These are phyloP conservation scores for Amylostereum areolatum DNA, from an alignment of 1,284 basidiomycete species.

Conservation along the genomic window DNA sequence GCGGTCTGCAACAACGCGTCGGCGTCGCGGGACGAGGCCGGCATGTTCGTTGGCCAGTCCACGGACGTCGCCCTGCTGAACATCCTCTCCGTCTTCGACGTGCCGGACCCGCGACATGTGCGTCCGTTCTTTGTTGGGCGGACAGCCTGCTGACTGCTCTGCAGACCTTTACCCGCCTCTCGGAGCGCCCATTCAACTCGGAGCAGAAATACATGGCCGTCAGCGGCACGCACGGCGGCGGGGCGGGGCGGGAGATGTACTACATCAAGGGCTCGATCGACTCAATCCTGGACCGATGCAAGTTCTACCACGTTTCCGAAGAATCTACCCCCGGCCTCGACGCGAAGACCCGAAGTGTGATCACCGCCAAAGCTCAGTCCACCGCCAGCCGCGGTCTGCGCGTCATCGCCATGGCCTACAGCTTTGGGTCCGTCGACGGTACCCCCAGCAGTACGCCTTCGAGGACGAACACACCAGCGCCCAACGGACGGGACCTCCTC, in stretches of 20 bases:
- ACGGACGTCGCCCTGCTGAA: conserved; percentile 93
- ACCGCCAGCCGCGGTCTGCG: conserved; percentile 77
- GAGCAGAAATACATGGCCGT: conserved; percentile 93
- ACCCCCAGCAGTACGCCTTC: conserved; percentile 20
- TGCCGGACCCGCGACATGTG: conserved; percentile 69
- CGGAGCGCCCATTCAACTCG: conserved; percentile 88
- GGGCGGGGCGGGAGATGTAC: conserved; percentile 56
- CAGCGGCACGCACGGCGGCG: conserved; percentile 53
- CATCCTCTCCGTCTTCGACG: conserved; percentile 65
- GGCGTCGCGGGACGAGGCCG: conserved; percentile 61
- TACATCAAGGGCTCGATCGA: conserved; percentile 95
- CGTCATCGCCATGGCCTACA: conserved; percentile 88
- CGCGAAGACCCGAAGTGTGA: conserved; percentile 53
- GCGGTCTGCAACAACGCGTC: conserved; percentile 72
- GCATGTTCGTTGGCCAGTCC: conserved; percentile 79
- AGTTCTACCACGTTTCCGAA: conserved; percentile 83
- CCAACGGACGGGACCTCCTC: conserved; percentile 25
- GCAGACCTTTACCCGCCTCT: conserved; percentile 66
- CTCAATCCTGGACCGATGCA: conserved; percentile 78
- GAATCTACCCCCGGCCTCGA: conserved; percentile 79
- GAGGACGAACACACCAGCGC: conserved; percentile 24
- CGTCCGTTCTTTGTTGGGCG: conserved; percentile 20
- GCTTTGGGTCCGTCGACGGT: conserved; percentile 44
- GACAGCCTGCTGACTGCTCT: conserved; percentile 7
- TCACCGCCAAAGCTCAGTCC: conserved; percentile 64